Evolutionary conservation across 352 stramenopile genomes (phyloP), one percentile per base, ranked within the genome.

Genomic region (Phytophthora rubi): DNA sequence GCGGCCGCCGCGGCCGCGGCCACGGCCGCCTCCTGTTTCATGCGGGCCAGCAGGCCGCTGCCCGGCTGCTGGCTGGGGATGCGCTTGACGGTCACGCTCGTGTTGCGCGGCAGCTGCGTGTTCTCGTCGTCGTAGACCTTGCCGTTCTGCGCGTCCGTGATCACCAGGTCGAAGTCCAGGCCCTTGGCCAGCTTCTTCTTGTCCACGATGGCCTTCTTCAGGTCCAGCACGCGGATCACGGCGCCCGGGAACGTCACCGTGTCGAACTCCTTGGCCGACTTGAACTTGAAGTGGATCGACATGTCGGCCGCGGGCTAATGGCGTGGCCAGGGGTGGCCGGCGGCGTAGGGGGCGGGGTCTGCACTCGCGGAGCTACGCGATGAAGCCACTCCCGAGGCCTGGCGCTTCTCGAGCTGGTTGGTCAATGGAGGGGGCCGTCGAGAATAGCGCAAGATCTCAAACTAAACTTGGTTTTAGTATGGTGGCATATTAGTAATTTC

Each of bases 161-260:
- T 95, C 0, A 96, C 88, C 3, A 98, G 80, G 59, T 98, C 92
- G 58, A 98, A 97, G 66, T 98, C 92, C 48, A 97, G 83, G 0
- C 92, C 92, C 60, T 98, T 97, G 65, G 88, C 87, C 26, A 98
- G 83, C 60, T 97, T 96, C 77, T 98, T 98, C 73, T 97, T 93
- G 53, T 97, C 92, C 48, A 98, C 93, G 64, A 98, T 98, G 32
- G 91, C 91, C 68, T 96, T 93, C 80, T 98, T 97, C n/a, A 98
- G 79, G 75, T 97, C 90, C 33, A 96, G 61, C 53, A 97, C 86
- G 63, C 88, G 86, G 75, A 97, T 97, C 49, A 94, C 86, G 10
- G 88, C 86, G 65, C 90, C 90, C 5, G 85, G 75, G 58, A 97
- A 95, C 47, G 86, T 92, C 30, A 97, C 87, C 32, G 88, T 95